A percentile compares a stretch with the other conserved stretches of the same genome.
Evolutionary conservation across 768 basidiomycete species (phyloP).

Genomic region (Tricholoma matsutake): DNA sequence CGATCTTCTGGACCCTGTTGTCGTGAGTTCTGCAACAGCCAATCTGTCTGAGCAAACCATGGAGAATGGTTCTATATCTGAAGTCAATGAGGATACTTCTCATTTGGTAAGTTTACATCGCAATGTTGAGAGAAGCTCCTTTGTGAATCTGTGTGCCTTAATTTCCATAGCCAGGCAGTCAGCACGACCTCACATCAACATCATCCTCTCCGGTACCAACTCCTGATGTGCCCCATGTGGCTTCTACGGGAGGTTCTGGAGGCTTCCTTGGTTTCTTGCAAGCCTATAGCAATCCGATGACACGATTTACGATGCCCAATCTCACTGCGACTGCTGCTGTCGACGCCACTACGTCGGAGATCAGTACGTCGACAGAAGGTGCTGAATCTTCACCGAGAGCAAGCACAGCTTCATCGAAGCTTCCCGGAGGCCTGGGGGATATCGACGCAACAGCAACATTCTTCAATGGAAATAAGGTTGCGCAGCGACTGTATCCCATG

Average conservation of each 20-base stretch:
- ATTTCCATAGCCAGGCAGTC: constrained; percentile 18
- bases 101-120: constrained; percentile 23
- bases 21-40: constrained; percentile 14
- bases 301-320: constrained; percentile 42
- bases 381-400: constrained; percentile 4
- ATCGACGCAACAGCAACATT: constrained; percentile 20
- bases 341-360: constrained; percentile 13
- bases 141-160: not conserved
- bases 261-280: constrained; percentile 62
- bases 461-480: constrained; percentile 7
- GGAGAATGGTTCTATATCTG: constrained; percentile 15
- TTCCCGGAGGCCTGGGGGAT: constrained; percentile 39
- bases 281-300: constrained; percentile 55
- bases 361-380: constrained; percentile 5
- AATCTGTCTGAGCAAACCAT: constrained; percentile 17
- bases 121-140: not conserved
- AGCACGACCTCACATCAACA: constrained; percentile 9
- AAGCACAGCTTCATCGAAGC: constrained; percentile 18
- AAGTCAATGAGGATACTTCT: constrained; percentile 25
- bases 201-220: constrained; percentile 8
- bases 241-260: constrained; percentile 14
- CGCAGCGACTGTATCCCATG: constrained; percentile 34
- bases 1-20: constrained; percentile 47
- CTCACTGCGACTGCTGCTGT: constrained; percentile 22
- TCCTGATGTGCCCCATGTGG: constrained; percentile 20